phyloP scores from a whole-genome alignment of 1,284 basidiomycete species.

The Rhodotorula sp. region DNA sequence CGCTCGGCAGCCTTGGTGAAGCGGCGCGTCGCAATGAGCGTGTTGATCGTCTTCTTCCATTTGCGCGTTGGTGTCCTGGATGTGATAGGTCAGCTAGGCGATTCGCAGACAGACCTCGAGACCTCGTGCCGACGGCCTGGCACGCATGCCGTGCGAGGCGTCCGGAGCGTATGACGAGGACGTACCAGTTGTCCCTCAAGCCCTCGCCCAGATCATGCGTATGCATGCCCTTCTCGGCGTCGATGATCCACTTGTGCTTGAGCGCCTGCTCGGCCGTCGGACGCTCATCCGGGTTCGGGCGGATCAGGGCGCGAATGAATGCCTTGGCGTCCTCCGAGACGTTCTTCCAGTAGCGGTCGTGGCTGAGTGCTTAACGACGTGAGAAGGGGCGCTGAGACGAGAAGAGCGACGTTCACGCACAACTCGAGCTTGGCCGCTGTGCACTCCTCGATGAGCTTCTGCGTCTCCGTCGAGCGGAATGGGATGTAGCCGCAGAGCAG shows the following conservation, averaged over 20 bases:
- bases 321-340: conserved; percentile 77
- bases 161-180: not conserved
- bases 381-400: not conserved
- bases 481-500: conserved; percentile 82
- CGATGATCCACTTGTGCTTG: conserved; percentile 53
- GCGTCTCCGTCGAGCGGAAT: conserved; percentile 80
- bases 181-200: conserved; percentile 67
- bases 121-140: no score
- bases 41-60: conserved; percentile 41
- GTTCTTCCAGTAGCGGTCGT: conserved; percentile 91
- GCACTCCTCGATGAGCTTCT: conserved; percentile 77
- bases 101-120: no score
- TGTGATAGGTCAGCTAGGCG: no score
- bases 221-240: conserved; percentile 4
- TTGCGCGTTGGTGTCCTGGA: conserved; percentile 22
- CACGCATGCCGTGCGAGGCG: no score
- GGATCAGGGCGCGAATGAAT: conserved; percentile 75
- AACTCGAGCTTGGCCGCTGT: conserved; percentile 81
- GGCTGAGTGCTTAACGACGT: conserved; percentile 47
- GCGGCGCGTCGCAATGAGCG: conserved; percentile 32
- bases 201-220: conserved; percentile 71
- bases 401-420: conserved; percentile 8
- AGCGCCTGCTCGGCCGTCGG: conserved; percentile 74
- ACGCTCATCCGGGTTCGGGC: conserved; percentile 70
- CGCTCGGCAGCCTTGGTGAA: conserved; percentile 18